Conservation (phyloP, 495 filamentous ascomycete genomes). For the Glonium stellatum region DNA sequence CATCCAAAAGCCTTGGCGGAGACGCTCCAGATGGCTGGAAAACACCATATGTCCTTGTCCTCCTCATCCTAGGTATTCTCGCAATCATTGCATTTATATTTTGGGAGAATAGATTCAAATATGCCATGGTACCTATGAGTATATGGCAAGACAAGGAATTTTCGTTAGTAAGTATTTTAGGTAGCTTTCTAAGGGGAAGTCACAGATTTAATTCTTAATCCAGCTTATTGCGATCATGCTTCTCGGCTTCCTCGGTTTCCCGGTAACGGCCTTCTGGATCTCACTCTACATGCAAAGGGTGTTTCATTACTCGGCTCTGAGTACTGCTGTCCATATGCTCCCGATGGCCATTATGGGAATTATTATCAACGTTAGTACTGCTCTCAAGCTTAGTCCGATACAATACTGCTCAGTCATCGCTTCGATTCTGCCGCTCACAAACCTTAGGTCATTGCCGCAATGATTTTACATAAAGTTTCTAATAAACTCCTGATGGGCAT, state of each 20-base stretch:
- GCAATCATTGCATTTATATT: slow-evolving; percentile 34
- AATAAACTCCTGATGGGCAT: slow-evolving; percentile 39
- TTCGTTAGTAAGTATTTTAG: slow-evolving; percentile 22
- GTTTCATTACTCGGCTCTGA: slow-evolving; percentile 29
- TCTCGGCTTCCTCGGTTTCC: slow-evolving; percentile 35
- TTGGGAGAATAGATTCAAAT: slow-evolving; percentile 36
- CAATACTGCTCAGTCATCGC: background rate
- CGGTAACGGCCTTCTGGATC: slow-evolving; percentile 44
- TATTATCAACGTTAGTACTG: slow-evolving; percentile 27
- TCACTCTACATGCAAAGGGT: slow-evolving; percentile 48
- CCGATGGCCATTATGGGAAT: slow-evolving; percentile 36
- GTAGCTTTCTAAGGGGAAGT: background rate
- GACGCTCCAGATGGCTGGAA: slow-evolving; percentile 42
- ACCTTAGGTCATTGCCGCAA: slow-evolving; percentile 31
- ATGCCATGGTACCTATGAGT: slow-evolving; percentile 38
- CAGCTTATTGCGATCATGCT: slow-evolving; percentile 30
- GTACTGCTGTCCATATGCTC: slow-evolving; percentile 34
- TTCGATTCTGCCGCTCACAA: background rate
- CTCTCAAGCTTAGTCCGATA: background rate
- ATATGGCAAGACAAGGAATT: slow-evolving; percentile 40
- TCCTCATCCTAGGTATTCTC: slow-evolving; percentile 34
- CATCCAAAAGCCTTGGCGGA: slow-evolving; percentile 37
- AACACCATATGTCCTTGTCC: slow-evolving; percentile 37
- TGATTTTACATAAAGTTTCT: slow-evolving; percentile 35
- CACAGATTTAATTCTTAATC: background rate